Evolutionary conservation across 169 alveolate genomes (phyloP).

Genomic region (Plasmodium cynomolgi): DNA sequence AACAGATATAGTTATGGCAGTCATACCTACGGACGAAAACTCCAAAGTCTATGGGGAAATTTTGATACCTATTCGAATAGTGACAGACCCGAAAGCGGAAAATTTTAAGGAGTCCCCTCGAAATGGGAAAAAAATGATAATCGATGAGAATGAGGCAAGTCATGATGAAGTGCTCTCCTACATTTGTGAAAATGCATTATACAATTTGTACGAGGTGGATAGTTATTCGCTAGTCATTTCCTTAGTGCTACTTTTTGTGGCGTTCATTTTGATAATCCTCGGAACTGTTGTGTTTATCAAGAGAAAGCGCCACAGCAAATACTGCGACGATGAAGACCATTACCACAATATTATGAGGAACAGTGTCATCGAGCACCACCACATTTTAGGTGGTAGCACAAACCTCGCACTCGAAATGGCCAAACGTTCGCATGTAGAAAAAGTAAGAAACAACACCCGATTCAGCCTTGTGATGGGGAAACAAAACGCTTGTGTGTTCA

Average conservation of each 20-base stretch:
- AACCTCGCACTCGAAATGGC: neutral
- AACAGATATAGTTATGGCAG: conserved; percentile 56
- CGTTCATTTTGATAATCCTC: neutral
- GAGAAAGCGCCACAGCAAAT: neutral
- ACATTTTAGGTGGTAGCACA: neutral
- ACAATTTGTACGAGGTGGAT: conserved; percentile 43
- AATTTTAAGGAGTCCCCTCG: conserved; percentile 31
- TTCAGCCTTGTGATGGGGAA: neutral
- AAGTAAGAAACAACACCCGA: neutral
- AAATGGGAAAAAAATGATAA: conserved; percentile 12
- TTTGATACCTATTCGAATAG: conserved; percentile 50
- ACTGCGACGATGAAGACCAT: conserved; percentile 4
- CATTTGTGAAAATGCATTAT: conserved; percentile 60
- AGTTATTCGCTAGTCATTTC: conserved; percentile 1
- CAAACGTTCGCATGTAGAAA: neutral
- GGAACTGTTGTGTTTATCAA: neutral
- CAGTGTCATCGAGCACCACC: neutral
- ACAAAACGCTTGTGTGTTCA: neutral
- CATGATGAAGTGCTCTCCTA: conserved; percentile 61
- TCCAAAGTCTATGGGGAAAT: conserved; percentile 67
- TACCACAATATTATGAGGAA: neutral
- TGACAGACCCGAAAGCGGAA: conserved; percentile 10
- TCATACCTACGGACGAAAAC: conserved; percentile 27
- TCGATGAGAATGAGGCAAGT: conserved; percentile 32
- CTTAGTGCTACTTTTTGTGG: conserved; percentile 7